Conservation (phyloP, 2,329 filamentous ascomycete species). For the Cladophialophora chaetospira region DNA sequence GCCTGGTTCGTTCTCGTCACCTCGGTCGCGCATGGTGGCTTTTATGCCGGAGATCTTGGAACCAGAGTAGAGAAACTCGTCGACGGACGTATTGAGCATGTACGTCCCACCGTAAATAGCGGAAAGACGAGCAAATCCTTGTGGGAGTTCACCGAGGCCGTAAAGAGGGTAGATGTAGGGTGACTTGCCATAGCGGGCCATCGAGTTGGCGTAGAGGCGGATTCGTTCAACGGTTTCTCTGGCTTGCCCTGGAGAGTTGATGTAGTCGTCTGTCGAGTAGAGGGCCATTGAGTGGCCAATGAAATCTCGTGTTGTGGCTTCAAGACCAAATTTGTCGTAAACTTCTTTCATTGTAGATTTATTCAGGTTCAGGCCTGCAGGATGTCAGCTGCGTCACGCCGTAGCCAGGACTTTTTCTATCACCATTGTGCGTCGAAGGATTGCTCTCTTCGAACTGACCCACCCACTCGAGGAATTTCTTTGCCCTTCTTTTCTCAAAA, state of each 20-base stretch:
- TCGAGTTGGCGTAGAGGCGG: constrained; percentile 94
- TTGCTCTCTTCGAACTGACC: constrained; percentile 82
- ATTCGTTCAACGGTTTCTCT: constrained; percentile 89
- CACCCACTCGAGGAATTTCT: constrained; percentile 95
- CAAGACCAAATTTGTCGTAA: constrained; percentile 95
- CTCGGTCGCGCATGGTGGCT: constrained; percentile 89
- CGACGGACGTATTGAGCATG: constrained; percentile 95
- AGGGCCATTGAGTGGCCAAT: constrained; percentile 98
- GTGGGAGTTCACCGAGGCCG: constrained; percentile 92
- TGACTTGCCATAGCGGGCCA: constrained; percentile 95
- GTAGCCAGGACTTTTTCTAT: too few relatives aligned
- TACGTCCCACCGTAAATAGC: constrained; percentile 99
- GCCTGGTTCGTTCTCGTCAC: constrained; percentile 64
- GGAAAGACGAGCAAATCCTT: constrained; percentile 94
- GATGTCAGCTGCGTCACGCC: neutral
- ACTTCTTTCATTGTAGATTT: constrained; percentile 94
- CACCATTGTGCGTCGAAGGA: constrained; percentile 85
- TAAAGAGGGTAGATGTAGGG: constrained; percentile 99
- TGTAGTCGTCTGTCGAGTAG: constrained; percentile 87
- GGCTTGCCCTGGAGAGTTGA: constrained; percentile 70
- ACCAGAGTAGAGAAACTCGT: constrained; percentile 83
- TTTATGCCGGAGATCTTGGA: constrained; percentile 93
- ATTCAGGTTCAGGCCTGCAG: constrained; percentile 71
- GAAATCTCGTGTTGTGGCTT: constrained; percentile 87
- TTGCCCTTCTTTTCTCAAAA: constrained; percentile 96